Base-by-base conservation (phyloP, 768 basidiomycete species). In the Pleurotus cornucopiae region DNA sequence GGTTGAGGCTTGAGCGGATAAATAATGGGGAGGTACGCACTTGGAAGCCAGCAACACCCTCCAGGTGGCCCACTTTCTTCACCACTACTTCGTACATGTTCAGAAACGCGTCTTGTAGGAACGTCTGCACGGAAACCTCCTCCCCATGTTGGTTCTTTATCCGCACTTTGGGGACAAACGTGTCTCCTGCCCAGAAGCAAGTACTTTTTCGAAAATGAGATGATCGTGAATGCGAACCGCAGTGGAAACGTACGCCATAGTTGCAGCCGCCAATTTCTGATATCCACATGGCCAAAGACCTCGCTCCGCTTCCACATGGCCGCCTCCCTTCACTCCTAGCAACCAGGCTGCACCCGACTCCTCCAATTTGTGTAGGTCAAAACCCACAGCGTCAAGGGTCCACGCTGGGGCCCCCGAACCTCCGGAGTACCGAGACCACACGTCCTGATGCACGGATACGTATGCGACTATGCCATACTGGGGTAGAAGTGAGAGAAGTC, bases 401-500 rank as follows among this genome's bases (percentile, higher is more conserved):
- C 97, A 99, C 3, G 91, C 93, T 1, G 97, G 97, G 0, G 96
- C 95, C 1, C 97, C 96, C 1, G 93, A 96, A 44, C 96, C 96
- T 6, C 96, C 96, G 2, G 86, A 85, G 63, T 94, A 95, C 3
- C 96, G 84, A 0, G 94, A 96, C 91, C 93, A 98, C 30, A 98
- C 93, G 66, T 98, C 94, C 68, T 96, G 96, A 66, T 98, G 96
- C 55, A 96, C 66, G 7, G 84, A 85, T 14, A 95, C 79, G 62
- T 91, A 91, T 2, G 88, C 87, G 2, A 77, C 74, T 30, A 94
- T 67, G 12, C 88, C 87, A 58, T 88, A 93, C 58, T 84, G 67
- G 0, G 91, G 88, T 21, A 93, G 73, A 21, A 90, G 64, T 0
- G 82, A 80, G 6, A 93, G 73, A 2, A 99, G 70, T 1, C 73